phyloP scores from a whole-genome alignment of 2,329 filamentous ascomycete genomes.

The Sporothrix dimorphospora region DNA sequence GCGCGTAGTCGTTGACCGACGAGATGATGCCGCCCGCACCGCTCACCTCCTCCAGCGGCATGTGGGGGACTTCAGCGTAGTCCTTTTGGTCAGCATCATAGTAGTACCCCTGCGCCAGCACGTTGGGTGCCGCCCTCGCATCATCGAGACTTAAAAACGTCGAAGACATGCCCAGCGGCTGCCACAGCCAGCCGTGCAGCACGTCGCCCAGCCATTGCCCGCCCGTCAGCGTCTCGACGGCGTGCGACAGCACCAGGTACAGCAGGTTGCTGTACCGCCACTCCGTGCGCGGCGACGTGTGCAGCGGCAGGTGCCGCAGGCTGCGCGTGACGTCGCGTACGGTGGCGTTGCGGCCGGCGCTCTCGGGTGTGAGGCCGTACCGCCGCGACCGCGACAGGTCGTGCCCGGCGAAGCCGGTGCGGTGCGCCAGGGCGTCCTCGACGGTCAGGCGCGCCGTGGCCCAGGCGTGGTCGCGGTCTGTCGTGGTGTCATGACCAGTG shows the following conservation, averaged over 20 bases:
- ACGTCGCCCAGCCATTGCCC: slow-evolving; percentile 43
- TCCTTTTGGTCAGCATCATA: slow-evolving; percentile 40
- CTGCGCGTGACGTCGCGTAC: slow-evolving; percentile 45
- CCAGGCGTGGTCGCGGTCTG: slow-evolving; percentile 43
- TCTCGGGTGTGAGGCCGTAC: slow-evolving; percentile 39
- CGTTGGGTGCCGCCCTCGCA: slow-evolving; percentile 37
- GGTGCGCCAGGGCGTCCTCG: slow-evolving; percentile 57
- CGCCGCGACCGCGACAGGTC: slow-evolving; percentile 41
- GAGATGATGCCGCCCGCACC: slow-evolving; percentile 50
- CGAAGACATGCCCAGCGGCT: slow-evolving; percentile 49
- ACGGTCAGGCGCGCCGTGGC: slow-evolving; percentile 53
- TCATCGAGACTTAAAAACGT: slow-evolving; percentile 44
- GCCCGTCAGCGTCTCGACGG: slow-evolving; percentile 48
- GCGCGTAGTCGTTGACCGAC: slow-evolving; percentile 54
- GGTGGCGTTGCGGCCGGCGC: slow-evolving; percentile 41
- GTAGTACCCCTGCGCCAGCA: slow-evolving; percentile 49
- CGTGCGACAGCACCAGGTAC: slow-evolving; percentile 52
- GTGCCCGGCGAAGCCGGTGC: slow-evolving; percentile 53
- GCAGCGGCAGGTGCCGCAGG: slow-evolving; percentile 47
- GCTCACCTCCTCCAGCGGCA: slow-evolving; percentile 40
- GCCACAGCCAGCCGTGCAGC: slow-evolving; percentile 47
- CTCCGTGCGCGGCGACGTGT: slow-evolving; percentile 44
- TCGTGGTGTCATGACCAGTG: neutral
- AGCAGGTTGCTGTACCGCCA: slow-evolving; percentile 59
- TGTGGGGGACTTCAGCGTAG: slow-evolving; percentile 38